A percentile compares a stretch with the other conserved stretches of the same genome.
Evolutionary conservation across 1,284 basidiomycete genomes (phyloP).

Genomic region (Ustilago shanxiensis): DNA sequence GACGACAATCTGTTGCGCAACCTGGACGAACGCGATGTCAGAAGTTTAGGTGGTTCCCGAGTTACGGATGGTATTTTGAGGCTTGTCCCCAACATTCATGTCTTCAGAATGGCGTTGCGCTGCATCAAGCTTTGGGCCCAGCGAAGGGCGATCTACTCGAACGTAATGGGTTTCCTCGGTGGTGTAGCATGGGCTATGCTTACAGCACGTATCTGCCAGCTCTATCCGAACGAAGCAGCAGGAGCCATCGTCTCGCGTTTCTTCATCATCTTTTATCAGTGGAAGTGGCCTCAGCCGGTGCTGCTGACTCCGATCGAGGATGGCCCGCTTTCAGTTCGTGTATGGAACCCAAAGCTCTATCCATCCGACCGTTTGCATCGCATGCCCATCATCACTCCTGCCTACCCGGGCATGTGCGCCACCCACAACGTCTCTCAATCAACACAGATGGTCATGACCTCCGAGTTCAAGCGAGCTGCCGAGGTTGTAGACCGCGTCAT

Average conservation of each 20-base stretch:
- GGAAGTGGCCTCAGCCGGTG: constrained; percentile 98
- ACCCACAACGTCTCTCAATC: constrained; percentile 97
- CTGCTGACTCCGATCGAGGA: constrained; percentile 91
- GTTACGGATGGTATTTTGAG: constrained; percentile 97
- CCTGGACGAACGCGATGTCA: constrained; percentile 92
- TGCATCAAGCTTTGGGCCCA: constrained; percentile 99
- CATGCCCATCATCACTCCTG: constrained; percentile 99
- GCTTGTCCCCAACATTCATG: constrained; percentile 91
- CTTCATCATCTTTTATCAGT: constrained; percentile 96
- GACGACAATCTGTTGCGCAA: constrained; percentile 93
- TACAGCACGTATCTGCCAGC: constrained; percentile 96
- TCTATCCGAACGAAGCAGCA: constrained; percentile 94
- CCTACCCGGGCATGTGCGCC: constrained; percentile 99
- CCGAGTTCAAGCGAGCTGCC: constrained; percentile 93
- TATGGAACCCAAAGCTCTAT: constrained; percentile 99
- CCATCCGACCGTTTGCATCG: constrained; percentile 91
- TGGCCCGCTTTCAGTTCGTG: constrained; percentile 89
- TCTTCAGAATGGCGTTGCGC: constrained; percentile 92
- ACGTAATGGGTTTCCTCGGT: constrained; percentile 96
- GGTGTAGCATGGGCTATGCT: constrained; percentile 99
- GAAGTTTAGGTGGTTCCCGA: constrained; percentile 95
- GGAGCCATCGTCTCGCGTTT: constrained; percentile 96
- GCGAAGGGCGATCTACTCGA: constrained; percentile 95
- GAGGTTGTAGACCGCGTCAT: constrained; percentile 94
- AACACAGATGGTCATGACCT: constrained; percentile 95